These are phyloP conservation scores for Fusarium transvaalense DNA, from an alignment of 2,329 filamentous ascomycete species.

Conservation along the genomic window DNA sequence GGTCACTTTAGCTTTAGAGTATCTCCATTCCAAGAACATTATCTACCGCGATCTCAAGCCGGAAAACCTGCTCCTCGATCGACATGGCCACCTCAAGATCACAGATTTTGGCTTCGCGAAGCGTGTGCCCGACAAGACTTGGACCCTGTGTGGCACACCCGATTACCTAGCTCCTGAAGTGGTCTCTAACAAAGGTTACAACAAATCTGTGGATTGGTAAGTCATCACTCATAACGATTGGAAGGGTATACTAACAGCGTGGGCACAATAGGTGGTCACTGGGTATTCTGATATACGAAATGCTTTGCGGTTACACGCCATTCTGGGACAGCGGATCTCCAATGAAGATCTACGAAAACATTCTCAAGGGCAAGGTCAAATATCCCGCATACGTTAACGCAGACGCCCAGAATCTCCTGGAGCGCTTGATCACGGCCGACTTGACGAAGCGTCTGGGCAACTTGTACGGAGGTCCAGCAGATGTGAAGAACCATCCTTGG, in stretches of 20 bases:
- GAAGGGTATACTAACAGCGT: slow-evolving; percentile 17
- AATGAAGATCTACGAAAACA: slow-evolving; percentile 99
- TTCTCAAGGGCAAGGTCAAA: slow-evolving; percentile 94
- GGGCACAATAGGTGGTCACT: slow-evolving; percentile 86
- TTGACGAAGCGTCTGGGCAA: slow-evolving; percentile 96
- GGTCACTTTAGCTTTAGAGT: slow-evolving; percentile 94
- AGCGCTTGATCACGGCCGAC: slow-evolving; percentile 93
- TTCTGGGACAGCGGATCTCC: slow-evolving; percentile 99
- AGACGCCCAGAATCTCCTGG: slow-evolving; percentile 92
- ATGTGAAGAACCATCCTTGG: slow-evolving; percentile 97
- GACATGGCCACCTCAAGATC: slow-evolving; percentile 95
- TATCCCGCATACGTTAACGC: slow-evolving; percentile 96
- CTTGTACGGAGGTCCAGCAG: slow-evolving; percentile 87
- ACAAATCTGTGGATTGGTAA: slow-evolving; percentile 99
- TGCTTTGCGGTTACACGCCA: slow-evolving; percentile 98
- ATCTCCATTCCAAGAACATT: slow-evolving; percentile 93
- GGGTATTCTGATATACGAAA: slow-evolving; percentile 98
- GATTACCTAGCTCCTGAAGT: slow-evolving; percentile 98
- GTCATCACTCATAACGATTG: slow-evolving; percentile 51
- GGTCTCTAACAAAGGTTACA: slow-evolving; percentile 99
- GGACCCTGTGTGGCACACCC: slow-evolving; percentile 97
- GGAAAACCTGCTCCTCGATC: slow-evolving; percentile 90
- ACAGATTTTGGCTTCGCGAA: slow-evolving; percentile 99
- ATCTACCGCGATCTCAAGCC: slow-evolving; percentile 98
- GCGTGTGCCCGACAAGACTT: slow-evolving; percentile 97